Percentiles rank a stretch among this genome's conserved stretches.
Conservation (phyloP, 148 eudicot genomes). For the Silene conica region DNA sequence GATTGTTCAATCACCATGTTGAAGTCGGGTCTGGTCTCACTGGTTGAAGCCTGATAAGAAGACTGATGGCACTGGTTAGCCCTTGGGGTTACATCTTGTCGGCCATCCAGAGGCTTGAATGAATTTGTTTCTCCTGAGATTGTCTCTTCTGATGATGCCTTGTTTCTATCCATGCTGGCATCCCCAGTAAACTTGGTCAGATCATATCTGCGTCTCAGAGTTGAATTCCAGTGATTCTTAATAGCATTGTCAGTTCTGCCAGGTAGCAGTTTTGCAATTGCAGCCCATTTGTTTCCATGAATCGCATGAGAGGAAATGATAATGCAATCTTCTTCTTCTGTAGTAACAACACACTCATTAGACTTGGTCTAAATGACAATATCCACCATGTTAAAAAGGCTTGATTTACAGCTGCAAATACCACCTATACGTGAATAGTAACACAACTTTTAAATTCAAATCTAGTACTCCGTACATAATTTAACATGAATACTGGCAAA, state of each 20-base stretch:
- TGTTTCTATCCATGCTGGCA: constrained; percentile 36
- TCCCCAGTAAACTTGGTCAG: constrained; percentile 28
- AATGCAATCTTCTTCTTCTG: constrained; percentile 75
- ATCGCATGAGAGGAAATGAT: constrained; percentile 59
- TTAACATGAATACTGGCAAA: background rate
- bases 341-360: constrained; percentile 17
- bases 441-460: background rate
- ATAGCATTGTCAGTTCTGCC: constrained; percentile 93
- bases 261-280: constrained; percentile 68
- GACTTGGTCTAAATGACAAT: background rate
- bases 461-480: background rate
- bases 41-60: constrained; percentile 22
- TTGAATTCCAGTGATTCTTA: constrained; percentile 91
- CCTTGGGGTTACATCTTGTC: constrained; percentile 15
- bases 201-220: constrained; percentile 49
- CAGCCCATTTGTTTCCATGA: constrained; percentile 89
- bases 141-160: constrained; percentile 62
- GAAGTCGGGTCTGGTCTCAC: constrained; percentile 3
- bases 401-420: background rate
- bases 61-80: constrained; percentile 26
- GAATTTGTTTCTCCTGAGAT: constrained; percentile 49
- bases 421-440: background rate
- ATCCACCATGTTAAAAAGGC: background rate
- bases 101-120: constrained; percentile 34
- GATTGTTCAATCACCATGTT: background rate